Base-by-base conservation (phyloP, 345 rosid genomes). In the Litchi chinensis region DNA sequence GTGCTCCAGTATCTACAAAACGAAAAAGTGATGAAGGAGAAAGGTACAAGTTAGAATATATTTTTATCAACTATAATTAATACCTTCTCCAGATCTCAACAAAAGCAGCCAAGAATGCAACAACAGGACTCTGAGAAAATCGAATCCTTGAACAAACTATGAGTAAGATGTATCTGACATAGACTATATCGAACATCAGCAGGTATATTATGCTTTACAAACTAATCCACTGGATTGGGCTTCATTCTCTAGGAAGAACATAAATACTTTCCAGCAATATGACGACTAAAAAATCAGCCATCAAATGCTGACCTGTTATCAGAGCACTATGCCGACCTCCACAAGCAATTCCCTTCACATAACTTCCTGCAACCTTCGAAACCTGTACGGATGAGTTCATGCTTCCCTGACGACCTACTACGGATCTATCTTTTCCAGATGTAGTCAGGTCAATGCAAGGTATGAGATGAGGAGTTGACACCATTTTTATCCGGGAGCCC, bases 261-360 rank as follows among this genome's bases (percentile, higher is more conserved):
- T 4, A 68, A 3, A 65, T 68, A 28, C 68, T 37, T 66, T 68
- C n/a, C 28, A 56, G 70, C 52, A 43, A 60, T 44, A 13, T 46
- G 73, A 48, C 28, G 48, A 76, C 41, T 46, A 15, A 59, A 74
- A 63, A 48, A 68, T 26, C 46, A 70, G 76, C 41, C 69, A 70
- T 65, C 74, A 68, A 70, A 39, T 16, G 78, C 91, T 50, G 68
- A 93, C 96, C 95, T 88, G 98, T 91, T 82, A 94, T 57, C 64
- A 86, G 90, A 2, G 87, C 94, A 85, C 95, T 94, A 52, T 91
- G 98, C 81, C 94, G 93, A 59, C 98, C 97, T 71, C 96, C 97
- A 79, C 98, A 91, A 10, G 98, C 86, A 59, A 93, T 93, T 75
- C 84, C 88, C 85, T 87, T 94, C 65, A 91, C 88, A 79, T 69